Percentiles rank a stretch among this genome's conserved stretches.
These are phyloP conservation scores for Pseudogymnoascus sp. DNA, from an alignment of 2,329 filamentous ascomycete genomes.

Conservation along the genomic window DNA sequence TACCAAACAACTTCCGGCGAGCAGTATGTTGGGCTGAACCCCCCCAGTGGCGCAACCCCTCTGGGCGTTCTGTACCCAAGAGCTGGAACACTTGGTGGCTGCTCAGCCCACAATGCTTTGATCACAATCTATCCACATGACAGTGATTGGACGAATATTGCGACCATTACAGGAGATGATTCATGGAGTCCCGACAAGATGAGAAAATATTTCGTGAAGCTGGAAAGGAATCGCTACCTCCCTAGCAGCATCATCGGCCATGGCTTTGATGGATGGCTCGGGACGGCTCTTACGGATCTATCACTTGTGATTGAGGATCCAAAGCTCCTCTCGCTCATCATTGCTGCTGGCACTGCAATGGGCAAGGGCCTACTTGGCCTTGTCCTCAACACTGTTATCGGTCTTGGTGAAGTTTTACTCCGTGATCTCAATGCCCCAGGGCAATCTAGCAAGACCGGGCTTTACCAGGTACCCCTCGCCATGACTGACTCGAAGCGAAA, in stretches of 20 bases:
- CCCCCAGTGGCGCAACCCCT: conserved; percentile 16
- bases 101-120: conserved; percentile 14
- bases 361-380: conserved; percentile 10
- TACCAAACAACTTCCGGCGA: conserved; percentile 28
- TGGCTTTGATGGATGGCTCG: conserved; percentile 21
- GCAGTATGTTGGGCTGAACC: conserved; percentile 17
- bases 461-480: conserved; percentile 20
- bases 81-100: conserved; percentile 22
- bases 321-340: conserved; percentile 13
- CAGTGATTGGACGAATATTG: conserved; percentile 15
- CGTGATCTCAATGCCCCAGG: conserved; percentile 17
- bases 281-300: conserved; percentile 9
- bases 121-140: conserved; percentile 14
- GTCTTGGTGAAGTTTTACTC: conserved; percentile 12
- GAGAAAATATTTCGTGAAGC: conserved; percentile 10
- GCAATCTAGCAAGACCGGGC: conserved; percentile 13
- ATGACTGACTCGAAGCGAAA: conserved; percentile 15
- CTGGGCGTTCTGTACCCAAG: conserved; percentile 22
- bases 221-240: conserved; percentile 12
- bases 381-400: conserved; percentile 9
- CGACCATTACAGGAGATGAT: conserved; percentile 13
- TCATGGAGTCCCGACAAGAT: conserved; percentile 12
- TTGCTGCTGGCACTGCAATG: conserved; percentile 14
- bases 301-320: conserved; percentile 14
- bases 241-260: conserved; percentile 13